Percentiles rank a stretch among this genome's conserved stretches.
These are phyloP conservation scores for Beauveria varroae DNA, from an alignment of 2,329 filamentous ascomycete species.

Conservation along the genomic window DNA sequence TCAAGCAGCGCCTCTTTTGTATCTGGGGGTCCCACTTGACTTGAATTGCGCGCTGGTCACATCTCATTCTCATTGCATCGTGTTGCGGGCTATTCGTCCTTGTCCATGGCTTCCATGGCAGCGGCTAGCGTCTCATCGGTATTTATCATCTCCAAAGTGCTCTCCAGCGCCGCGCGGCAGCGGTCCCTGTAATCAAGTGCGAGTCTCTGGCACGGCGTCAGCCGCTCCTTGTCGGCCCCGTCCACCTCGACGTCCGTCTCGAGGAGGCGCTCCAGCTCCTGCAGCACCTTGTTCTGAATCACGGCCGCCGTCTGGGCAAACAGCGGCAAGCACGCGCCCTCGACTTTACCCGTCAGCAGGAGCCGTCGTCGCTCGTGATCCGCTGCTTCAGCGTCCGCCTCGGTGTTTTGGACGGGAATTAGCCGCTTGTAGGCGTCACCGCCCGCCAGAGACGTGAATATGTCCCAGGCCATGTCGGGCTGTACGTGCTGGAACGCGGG, in stretches of 20 bases:
- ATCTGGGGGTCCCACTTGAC: not conserved
- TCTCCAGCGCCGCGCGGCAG: conserved; percentile 40
- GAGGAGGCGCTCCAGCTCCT: conserved; percentile 36
- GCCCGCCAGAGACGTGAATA: conserved; percentile 31
- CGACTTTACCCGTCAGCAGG: conserved; percentile 26
- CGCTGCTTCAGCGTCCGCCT: conserved; percentile 8
- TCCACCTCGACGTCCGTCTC: conserved; percentile 38
- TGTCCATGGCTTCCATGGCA: conserved; percentile 13
- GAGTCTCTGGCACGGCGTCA: conserved; percentile 39
- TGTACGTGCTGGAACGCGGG: conserved; percentile 43
- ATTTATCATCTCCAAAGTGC: conserved; percentile 33
- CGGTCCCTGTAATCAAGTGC: conserved; percentile 41
- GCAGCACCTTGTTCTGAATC: conserved; percentile 36
- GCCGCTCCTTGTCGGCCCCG: conserved; percentile 28
- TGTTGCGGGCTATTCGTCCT: not conserved
- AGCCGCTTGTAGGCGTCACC: not conserved
- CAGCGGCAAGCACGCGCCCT: conserved; percentile 19
- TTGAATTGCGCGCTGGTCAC: not conserved
- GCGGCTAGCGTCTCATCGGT: conserved; percentile 21
- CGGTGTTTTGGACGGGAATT: conserved; percentile 15
- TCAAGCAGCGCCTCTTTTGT: not conserved
- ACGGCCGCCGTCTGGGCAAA: conserved; percentile 31
- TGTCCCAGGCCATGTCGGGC: conserved; percentile 44
- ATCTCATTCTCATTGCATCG: not conserved
- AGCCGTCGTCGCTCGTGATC: conserved; percentile 14